These are phyloP conservation scores for Pythium sukuiense DNA, from an alignment of 352 stramenopile species.

Conservation along the genomic window DNA sequence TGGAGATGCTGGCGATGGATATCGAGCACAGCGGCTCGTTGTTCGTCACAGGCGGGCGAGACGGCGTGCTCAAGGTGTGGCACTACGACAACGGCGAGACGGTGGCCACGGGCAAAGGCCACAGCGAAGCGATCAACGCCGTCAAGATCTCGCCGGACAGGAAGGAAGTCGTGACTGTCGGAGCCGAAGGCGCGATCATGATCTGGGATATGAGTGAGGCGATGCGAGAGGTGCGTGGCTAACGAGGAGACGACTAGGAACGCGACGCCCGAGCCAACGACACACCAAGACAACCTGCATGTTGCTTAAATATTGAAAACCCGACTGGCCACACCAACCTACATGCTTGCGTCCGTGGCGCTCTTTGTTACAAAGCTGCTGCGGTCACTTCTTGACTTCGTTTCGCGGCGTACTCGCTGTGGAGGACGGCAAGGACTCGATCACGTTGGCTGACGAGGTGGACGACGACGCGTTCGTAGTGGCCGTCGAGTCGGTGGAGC, in stretches of 20 bases:
- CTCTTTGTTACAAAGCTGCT: neutral
- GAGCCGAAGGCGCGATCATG: constrained; percentile 94
- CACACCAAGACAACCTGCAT: constrained; percentile 11
- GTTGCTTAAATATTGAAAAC: constrained; percentile 22
- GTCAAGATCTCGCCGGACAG: constrained; percentile 94
- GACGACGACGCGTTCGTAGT: neutral
- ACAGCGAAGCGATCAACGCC: constrained; percentile 93
- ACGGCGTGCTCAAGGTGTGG: constrained; percentile 94
- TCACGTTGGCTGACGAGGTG: neutral
- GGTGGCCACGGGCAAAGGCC: constrained; percentile 85
- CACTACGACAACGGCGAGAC: constrained; percentile 96
- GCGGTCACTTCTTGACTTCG: neutral
- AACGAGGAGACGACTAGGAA: neutral
- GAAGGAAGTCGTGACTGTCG: constrained; percentile 92
- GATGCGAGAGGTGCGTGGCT: constrained; percentile 19
- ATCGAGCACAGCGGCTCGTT: constrained; percentile 87
- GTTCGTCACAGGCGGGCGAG: constrained; percentile 91
- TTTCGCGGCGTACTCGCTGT: neutral
- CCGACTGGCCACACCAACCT: neutral
- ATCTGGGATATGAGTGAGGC: constrained; percentile 89
- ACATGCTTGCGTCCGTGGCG: neutral
- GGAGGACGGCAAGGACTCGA: neutral
- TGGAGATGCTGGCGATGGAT: constrained; percentile 93
- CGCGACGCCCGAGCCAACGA: neutral
- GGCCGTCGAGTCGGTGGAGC: neutral